phyloP scores from a whole-genome alignment of 2,329 filamentous ascomycete genomes.

The Fusarium falciforme region DNA sequence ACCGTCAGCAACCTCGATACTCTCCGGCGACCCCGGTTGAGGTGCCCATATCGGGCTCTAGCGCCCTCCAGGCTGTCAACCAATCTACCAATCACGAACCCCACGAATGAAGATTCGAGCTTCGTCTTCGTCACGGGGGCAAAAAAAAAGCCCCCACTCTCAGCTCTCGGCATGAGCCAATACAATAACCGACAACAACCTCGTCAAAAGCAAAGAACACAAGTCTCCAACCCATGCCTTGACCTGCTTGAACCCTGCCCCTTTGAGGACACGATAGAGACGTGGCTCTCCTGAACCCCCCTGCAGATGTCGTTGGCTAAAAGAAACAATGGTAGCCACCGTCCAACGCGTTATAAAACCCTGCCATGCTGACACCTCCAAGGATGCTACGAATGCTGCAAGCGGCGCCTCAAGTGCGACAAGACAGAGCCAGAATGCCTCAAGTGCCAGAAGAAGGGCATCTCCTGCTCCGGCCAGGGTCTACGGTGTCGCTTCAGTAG shows the following conservation, averaged over 20 bases:
- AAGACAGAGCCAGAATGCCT: slow-evolving; percentile 52
- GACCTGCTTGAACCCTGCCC: background rate
- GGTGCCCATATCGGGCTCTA: background rate
- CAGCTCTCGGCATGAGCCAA: background rate
- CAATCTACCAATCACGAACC: background rate
- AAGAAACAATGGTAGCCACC: slow-evolving; percentile 40
- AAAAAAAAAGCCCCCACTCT: background rate
- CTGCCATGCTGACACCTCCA: background rate
- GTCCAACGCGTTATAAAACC: background rate
- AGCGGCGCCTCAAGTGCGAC: slow-evolving; percentile 54
- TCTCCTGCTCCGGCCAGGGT: slow-evolving; percentile 53
- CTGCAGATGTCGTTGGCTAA: slow-evolving; percentile 43
- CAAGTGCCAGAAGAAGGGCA: slow-evolving; percentile 54
- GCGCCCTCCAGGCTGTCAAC: background rate
- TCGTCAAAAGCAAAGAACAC: background rate
- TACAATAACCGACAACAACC: background rate
- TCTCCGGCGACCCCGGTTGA: background rate
- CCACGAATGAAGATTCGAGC: background rate
- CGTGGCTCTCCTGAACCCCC: background rate
- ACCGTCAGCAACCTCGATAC: background rate
- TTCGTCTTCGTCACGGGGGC: slow-evolving; percentile 14
- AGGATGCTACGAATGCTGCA: slow-evolving; percentile 54
- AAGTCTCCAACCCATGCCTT: background rate
- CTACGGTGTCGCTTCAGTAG: slow-evolving; percentile 51
- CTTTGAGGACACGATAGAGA: background rate